A percentile compares a stretch with the other conserved stretches of the same genome.
phyloP scores from a whole-genome alignment of 257 asterid genomes.

The Gentiana straminea region DNA sequence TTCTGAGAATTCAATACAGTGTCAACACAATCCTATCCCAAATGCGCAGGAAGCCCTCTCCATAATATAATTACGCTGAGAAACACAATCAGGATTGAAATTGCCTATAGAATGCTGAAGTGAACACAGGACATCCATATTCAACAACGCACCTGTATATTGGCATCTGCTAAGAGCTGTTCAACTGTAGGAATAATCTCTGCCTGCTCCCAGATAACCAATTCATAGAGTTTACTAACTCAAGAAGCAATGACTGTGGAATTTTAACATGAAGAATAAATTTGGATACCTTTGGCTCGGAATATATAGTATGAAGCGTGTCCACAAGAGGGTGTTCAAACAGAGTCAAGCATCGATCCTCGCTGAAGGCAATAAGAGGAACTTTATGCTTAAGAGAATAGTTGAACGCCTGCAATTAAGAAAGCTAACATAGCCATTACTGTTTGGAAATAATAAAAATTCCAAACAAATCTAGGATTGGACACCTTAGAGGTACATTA shows the following conservation, averaged over 20 bases:
- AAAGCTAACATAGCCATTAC: not conserved
- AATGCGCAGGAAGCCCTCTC: too few relatives aligned
- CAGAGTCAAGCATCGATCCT: conserved; percentile 71
- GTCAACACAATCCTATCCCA: conserved; percentile 2
- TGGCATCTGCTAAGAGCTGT: conserved; percentile 53
- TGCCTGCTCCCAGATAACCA: conserved; percentile 48
- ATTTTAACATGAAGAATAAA: conserved; percentile 5
- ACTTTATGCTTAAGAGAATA: conserved; percentile 69
- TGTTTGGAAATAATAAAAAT: too few relatives aligned
- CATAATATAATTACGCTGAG: too few relatives aligned
- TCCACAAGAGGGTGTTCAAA: conserved; percentile 88
- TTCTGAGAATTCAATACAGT: conserved; percentile 39
- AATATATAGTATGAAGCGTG: conserved; percentile 77
- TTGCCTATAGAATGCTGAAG: too few relatives aligned
- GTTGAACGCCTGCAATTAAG: conserved; percentile 50
- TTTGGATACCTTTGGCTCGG: conserved; percentile 78
- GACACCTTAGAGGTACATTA: too few relatives aligned
- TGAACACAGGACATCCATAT: not conserved
- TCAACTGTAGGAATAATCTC: conserved; percentile 83
- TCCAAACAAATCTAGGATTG: too few relatives aligned
- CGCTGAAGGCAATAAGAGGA: conserved; percentile 85
- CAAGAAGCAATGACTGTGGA: conserved; percentile 9
- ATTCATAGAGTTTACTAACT: conserved; percentile 12
- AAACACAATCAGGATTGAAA: too few relatives aligned
- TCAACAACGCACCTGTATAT: conserved; percentile 60